These are phyloP conservation scores for Neofusicoccum ribis DNA, from an alignment of 2,329 filamentous ascomycete species.

Conservation along the genomic window DNA sequence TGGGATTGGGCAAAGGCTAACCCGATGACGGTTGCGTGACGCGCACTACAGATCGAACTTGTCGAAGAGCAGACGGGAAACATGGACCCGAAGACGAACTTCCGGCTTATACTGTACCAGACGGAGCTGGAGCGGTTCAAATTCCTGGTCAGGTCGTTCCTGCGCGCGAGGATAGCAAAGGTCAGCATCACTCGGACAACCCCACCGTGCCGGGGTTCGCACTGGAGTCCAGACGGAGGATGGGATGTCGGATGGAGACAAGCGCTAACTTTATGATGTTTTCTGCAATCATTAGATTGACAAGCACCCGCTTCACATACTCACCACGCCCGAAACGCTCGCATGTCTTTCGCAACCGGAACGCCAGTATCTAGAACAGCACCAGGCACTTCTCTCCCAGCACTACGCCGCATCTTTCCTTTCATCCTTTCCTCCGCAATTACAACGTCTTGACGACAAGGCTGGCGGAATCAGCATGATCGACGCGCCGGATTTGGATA, in stretches of 20 bases:
- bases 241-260: neutral
- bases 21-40: neutral
- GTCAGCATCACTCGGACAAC: slow-evolving; percentile 41
- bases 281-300: slow-evolving; percentile 60
- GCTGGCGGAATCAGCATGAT: slow-evolving; percentile 91
- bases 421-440: slow-evolving; percentile 70
- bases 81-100: slow-evolving; percentile 88
- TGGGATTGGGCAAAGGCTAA: slow-evolving; percentile 6
- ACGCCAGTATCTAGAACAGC: slow-evolving; percentile 76
- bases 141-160: slow-evolving; percentile 79
- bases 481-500: slow-evolving; percentile 77
- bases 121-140: slow-evolving; percentile 95
- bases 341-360: slow-evolving; percentile 69
- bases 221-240: neutral
- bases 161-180: slow-evolving; percentile 86
- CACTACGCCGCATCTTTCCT: slow-evolving; percentile 89
- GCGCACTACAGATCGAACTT: slow-evolving; percentile 43
- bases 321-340: slow-evolving; percentile 44
- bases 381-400: slow-evolving; percentile 78
- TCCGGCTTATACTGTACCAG: slow-evolving; percentile 90
- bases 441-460: slow-evolving; percentile 88
- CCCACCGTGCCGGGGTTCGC: neutral
- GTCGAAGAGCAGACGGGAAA: slow-evolving; percentile 68
- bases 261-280: neutral
- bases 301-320: slow-evolving; percentile 60